Percentiles rank a stretch among this genome's conserved stretches.
These are phyloP conservation scores for Cystobasidium onofrii DNA, from an alignment of 768 basidiomycete genomes.

Conservation along the genomic window DNA sequence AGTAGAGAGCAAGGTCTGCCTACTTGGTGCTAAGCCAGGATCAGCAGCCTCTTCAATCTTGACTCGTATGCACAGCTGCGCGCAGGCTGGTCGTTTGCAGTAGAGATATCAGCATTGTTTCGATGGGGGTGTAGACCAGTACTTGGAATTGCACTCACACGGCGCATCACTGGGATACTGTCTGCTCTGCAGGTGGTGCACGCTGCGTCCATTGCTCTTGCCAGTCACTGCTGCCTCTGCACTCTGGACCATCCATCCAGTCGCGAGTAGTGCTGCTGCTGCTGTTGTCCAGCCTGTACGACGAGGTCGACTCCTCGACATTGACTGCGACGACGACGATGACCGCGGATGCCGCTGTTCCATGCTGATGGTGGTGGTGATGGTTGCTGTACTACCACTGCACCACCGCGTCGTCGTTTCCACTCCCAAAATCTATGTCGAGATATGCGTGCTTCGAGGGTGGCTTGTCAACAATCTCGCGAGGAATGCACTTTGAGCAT, in stretches of 20 bases:
- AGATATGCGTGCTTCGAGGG: not conserved
- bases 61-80: conserved; percentile 1
- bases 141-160: not conserved
- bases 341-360: not conserved
- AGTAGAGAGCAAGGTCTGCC: not conserved
- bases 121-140: not conserved
- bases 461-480: not conserved
- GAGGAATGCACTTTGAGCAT: not conserved
- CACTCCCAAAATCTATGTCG: too few species aligned
- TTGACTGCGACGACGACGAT: not conserved
- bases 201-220: not conserved
- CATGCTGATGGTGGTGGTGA: not conserved
- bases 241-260: not conserved
- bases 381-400: too few species aligned
- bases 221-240: not conserved
- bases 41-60: conserved; percentile 26
- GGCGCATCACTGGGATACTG: conserved; percentile 24
- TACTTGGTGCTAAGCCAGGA: conserved; percentile 17
- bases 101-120: not conserved
- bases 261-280: not conserved
- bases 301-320: not conserved
- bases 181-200: not conserved
- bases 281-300: not conserved
- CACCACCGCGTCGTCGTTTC: too few species aligned
- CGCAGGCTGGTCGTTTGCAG: conserved; percentile 9